These are phyloP conservation scores for Lasiosphaeria hispida DNA, from an alignment of 495 filamentous ascomycete species.

Conservation along the genomic window DNA sequence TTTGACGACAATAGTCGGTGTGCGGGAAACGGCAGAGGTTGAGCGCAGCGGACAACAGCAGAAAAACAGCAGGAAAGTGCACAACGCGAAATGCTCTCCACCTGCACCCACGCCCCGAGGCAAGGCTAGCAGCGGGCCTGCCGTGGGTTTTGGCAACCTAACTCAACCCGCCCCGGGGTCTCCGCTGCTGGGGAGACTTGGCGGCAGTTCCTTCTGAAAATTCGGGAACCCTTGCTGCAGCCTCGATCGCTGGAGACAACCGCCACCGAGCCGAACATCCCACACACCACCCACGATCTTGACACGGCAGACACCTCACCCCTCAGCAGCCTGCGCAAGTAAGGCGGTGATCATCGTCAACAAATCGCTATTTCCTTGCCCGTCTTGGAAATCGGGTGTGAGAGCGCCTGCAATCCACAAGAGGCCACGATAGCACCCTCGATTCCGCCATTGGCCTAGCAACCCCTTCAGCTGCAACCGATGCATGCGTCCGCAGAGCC, in stretches of 20 bases:
- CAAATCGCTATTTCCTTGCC: constrained; percentile 17
- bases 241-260: constrained; percentile 8
- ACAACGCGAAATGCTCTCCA: too few species aligned
- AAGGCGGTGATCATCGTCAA: constrained; percentile 23
- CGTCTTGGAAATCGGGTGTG: constrained; percentile 16
- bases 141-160: too few species aligned
- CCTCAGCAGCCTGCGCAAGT: background rate
- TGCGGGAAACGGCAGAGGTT: too few species aligned
- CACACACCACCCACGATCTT: constrained; percentile 2
- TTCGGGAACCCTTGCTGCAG: constrained; percentile 10
- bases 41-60: too few species aligned
- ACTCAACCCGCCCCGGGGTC: too few species aligned
- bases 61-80: too few species aligned
- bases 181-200: too few species aligned
- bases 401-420: constrained; percentile 23
- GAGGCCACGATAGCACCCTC: constrained; percentile 14
- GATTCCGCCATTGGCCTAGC: constrained; percentile 23
- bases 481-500: constrained; percentile 21
- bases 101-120: too few species aligned
- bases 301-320: background rate
- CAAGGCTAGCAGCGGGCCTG: too few species aligned
- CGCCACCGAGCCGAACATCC: constrained; percentile 4
- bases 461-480: constrained; percentile 9
- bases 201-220: background rate
- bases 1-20: too few species aligned